Base-by-base conservation (phyloP, 768 basidiomycete genomes). In the Pholiota microspora region DNA sequence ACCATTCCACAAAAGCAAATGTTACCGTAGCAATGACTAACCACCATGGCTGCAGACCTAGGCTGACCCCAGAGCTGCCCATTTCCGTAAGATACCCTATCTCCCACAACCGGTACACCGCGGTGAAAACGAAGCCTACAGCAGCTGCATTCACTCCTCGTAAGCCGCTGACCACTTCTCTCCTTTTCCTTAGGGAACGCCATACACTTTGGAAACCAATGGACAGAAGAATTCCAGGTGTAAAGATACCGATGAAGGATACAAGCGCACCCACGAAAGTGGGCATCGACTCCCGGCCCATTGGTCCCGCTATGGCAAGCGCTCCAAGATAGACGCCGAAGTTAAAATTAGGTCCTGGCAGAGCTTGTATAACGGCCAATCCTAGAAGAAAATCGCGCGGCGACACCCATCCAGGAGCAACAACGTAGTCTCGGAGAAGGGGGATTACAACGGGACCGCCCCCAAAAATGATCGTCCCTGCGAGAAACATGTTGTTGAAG, bases 391-490 rank as follows among this genome's bases (percentile, higher is more conserved):
- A 83, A 65, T 83, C 79, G 42, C 79, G 71, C 7, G 78, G 72
- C 18, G 73, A 70, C 25, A 83, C 80, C 79, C 79, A 80, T 18
- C 76, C 77, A 28, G 70, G 69, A 18, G 75, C 71, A 23, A 84
- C 81, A 1, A 75, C 74, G 59, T 84, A 84, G 49, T 73, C 73
- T 25, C 77, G 68, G 13, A 82, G 66, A 5, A 82, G 70, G 9
- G 81, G 81, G 56, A 82, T 77, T 29, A 83, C 81, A 8, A 83
- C 82, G 1, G 82, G 81, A 32, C 82, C 82, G 12, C 81, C 82
- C 25, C 76, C 79, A 53, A 79, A 77, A 34, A 80, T 78, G 54
- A 78, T 74, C 8, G 73, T 73, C 7, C 79, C 79, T 1, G 76
- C 78, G 12, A 79, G 63, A 59, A 76, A 70, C 72, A 79, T 73